These are phyloP conservation scores for Volvariella volvacea DNA, from an alignment of 1,284 basidiomycete species.

Conservation along the genomic window DNA sequence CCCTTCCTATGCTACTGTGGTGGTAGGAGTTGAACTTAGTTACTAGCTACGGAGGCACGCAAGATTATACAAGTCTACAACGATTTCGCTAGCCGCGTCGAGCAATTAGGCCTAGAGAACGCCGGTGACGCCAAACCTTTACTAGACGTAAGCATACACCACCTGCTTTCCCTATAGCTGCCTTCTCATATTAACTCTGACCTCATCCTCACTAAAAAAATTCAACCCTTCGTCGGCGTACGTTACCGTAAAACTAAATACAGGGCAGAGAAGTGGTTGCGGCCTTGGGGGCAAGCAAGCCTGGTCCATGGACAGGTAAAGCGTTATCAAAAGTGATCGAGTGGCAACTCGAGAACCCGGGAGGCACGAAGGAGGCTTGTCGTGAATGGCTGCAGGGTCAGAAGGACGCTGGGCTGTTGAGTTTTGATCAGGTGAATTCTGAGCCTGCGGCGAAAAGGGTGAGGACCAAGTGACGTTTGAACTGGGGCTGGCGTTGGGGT, in stretches of 20 bases:
- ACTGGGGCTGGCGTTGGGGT: too few species aligned
- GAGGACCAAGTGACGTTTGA: constrained; percentile 25
- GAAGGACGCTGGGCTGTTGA: constrained; percentile 37
- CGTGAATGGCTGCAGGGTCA: constrained; percentile 60
- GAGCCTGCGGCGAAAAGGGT: constrained; percentile 37
- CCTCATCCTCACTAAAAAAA: not conserved
- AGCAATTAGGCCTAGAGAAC: constrained; percentile 53
- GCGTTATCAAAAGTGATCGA: constrained; percentile 62
- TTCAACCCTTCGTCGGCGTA: too few species aligned
- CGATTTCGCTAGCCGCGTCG: constrained; percentile 49
- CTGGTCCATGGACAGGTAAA: constrained; percentile 65
- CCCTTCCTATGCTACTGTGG: constrained; percentile 3
- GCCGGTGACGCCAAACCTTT: constrained; percentile 66
- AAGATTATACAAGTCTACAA: constrained; percentile 59
- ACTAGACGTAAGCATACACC: constrained; percentile 56
- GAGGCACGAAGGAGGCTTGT: constrained; percentile 60
- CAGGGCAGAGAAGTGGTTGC: constrained; percentile 69
- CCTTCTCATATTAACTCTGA: not conserved
- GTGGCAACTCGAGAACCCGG: constrained; percentile 81
- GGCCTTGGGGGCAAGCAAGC: constrained; percentile 45
- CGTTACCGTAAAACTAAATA: not conserved
- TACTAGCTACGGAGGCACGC: constrained; percentile 36
- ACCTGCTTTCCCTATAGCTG: constrained; percentile 3
- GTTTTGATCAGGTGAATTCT: constrained; percentile 19
- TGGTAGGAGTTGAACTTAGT: constrained; percentile 1